A percentile compares a stretch with the other conserved stretches of the same genome.
phyloP scores from a whole-genome alignment of 148 eudicot species.

The Persicaria maculosa region DNA sequence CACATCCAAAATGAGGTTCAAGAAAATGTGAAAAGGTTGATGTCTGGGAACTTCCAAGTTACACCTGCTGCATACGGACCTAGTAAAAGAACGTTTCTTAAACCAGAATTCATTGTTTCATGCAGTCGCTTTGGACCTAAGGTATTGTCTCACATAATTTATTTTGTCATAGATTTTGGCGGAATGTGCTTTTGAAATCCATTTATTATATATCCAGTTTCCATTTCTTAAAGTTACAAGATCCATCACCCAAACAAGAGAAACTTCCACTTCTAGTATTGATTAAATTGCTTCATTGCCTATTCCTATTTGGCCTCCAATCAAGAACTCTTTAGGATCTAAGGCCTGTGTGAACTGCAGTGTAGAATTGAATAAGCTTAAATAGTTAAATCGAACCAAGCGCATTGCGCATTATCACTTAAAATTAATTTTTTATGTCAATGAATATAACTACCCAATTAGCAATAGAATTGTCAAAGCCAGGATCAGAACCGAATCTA shows the following conservation, averaged over 20 bases:
- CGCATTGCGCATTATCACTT: not conserved
- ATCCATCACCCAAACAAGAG: not conserved
- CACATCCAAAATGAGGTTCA: constrained; percentile 47
- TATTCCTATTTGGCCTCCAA: not conserved
- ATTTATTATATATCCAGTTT: not conserved
- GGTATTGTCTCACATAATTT: constrained; percentile 32
- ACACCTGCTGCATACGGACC: constrained; percentile 32
- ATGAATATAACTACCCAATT: too few relatives aligned
- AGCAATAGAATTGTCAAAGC: too few relatives aligned
- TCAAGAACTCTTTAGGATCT: not conserved
- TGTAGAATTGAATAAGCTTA: not conserved
- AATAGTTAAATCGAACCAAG: not conserved
- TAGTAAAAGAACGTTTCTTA: constrained; percentile 23
- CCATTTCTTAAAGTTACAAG: not conserved
- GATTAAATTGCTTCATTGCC: not conserved
- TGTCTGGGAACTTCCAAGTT: constrained; percentile 54
- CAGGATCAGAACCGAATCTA: not conserved
- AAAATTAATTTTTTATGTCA: too few relatives aligned
- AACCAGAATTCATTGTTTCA: constrained; percentile 66
- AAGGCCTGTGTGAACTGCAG: too few relatives aligned
- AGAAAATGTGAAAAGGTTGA: constrained; percentile 66
- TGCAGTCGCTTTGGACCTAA: constrained; percentile 83
- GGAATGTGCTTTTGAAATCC: not conserved
- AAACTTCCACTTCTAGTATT: not conserved
- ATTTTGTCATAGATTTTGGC: not conserved